These are phyloP conservation scores for Colletotrichum sp. DNA, from an alignment of 2,329 filamentous ascomycete genomes.

Conservation along the genomic window DNA sequence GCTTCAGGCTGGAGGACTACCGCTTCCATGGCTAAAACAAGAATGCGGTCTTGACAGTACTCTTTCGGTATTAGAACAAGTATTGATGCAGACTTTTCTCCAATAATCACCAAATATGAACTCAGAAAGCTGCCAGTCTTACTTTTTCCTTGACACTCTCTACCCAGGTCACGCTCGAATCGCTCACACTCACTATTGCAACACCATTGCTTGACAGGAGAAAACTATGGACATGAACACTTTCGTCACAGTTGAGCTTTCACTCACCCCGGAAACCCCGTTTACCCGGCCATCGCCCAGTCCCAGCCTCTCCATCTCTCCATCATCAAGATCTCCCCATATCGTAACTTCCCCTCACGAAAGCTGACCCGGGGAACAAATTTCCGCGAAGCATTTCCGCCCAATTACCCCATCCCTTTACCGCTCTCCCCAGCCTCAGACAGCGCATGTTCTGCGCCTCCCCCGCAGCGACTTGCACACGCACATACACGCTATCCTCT, in stretches of 20 bases:
- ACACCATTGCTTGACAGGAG: neutral
- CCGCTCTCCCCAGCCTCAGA: neutral
- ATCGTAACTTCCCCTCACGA: neutral
- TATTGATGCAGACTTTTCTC: neutral
- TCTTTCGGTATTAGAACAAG: too few species aligned
- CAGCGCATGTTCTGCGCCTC: neutral
- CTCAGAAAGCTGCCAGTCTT: neutral
- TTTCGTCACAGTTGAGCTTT: neutral
- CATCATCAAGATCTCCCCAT: neutral
- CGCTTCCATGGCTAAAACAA: too few species aligned
- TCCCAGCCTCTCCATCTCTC: neutral
- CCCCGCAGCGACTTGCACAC: neutral
- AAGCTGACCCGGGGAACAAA: neutral
- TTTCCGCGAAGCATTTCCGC: conserved; percentile 2
- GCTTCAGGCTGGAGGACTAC: too few species aligned
- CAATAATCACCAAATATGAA: neutral
- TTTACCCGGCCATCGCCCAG: neutral
- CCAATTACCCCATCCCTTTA: neutral
- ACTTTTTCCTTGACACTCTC: neutral
- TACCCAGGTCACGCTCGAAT: neutral
- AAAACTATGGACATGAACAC: neutral
- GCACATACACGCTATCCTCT: neutral
- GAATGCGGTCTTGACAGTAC: too few species aligned
- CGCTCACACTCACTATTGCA: neutral
- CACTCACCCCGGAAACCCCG: neutral